Base-by-base conservation (phyloP, 2,329 filamentous ascomycete genomes). In the Chalaropsis ovoidea region DNA sequence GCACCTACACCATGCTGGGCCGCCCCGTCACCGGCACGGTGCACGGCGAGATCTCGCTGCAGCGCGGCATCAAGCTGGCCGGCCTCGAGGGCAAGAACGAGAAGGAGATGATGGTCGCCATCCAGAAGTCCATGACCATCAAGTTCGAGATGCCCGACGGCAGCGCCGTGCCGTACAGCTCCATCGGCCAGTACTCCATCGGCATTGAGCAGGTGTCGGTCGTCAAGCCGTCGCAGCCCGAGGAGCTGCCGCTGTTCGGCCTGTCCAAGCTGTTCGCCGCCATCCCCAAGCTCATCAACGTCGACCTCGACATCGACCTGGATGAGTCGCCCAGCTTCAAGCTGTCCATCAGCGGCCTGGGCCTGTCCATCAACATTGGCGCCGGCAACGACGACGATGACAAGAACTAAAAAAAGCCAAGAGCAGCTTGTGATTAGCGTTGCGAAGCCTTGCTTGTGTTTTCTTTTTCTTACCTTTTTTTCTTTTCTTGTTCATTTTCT, bases 1-100 rank as follows among this genome's bases (percentile, higher is more conserved):
- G 74, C 22, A 73, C 71, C 52, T 69, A 76, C 58, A 73, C 75
- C 0, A 70, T 77, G 61, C 74, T 77, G 73, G 70, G 69, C 66
- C 74, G 74, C 68, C 76, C 75, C 24, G 67, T 69, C 1, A 67
- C 65, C 13, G 76, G 75, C 61, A 72, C 68, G 35, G 60, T 74
- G 5, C 68, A 75, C 66, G 75, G 73, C 31, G 71, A 70, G 27
- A 71, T 76, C 45, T 75, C 79, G 61, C 75, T 80, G 62, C 75
- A 77, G 67, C 84, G 86, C 70, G 88, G 88, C 10, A 87, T 91
- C 74, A 86, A 88, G 71, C 70, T 78, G 2, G 86, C 84, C 0
- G 86, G 85, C 42, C 71, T 67, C 7, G 24, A n/a, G n/a, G 54
- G 24, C 54, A 31, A 27, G 13, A 15, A 8, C 56, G 60, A 27